Conservation (phyloP, 2,329 filamentous ascomycete genomes). For the Ascochyta lentis region DNA sequence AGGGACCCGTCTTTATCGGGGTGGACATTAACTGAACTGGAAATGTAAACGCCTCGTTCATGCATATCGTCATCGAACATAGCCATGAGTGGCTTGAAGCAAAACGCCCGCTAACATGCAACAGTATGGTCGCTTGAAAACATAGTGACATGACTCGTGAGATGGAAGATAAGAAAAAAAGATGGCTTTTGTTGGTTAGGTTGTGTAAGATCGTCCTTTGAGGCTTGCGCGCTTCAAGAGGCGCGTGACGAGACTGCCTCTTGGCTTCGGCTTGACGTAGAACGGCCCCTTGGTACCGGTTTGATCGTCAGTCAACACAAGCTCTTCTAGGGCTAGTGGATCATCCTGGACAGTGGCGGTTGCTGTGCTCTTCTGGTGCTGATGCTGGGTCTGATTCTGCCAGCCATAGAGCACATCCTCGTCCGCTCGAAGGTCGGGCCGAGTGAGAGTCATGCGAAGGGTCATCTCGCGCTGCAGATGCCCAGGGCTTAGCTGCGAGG, state of each 20-base stretch:
- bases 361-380: constrained; percentile 7
- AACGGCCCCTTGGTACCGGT: constrained; percentile 55
- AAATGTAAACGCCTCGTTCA: constrained; percentile 33
- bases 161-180: neutral
- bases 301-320: constrained; percentile 58
- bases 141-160: constrained; percentile 6
- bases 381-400: constrained; percentile 50
- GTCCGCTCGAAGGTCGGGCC: constrained; percentile 80
- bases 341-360: constrained; percentile 50
- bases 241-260: constrained; percentile 44
- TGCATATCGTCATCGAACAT: constrained; percentile 35
- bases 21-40: neutral
- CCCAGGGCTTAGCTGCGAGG: constrained; percentile 28
- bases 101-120: constrained; percentile 39
- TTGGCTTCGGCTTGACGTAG: constrained; percentile 48
- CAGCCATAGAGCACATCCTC: constrained; percentile 76
- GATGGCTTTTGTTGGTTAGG: constrained; percentile 5
- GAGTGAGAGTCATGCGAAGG: constrained; percentile 90
- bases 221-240: constrained; percentile 48
- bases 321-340: constrained; percentile 62
- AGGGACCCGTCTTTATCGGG: neutral
- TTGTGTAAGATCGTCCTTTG: constrained; percentile 29
- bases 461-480: constrained; percentile 82
- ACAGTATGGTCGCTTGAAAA: constrained; percentile 15
- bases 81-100: constrained; percentile 12